These are phyloP conservation scores for Blastobotrys indianensis DNA, from an alignment of 1,139 yeast species.

Conservation along the genomic window DNA sequence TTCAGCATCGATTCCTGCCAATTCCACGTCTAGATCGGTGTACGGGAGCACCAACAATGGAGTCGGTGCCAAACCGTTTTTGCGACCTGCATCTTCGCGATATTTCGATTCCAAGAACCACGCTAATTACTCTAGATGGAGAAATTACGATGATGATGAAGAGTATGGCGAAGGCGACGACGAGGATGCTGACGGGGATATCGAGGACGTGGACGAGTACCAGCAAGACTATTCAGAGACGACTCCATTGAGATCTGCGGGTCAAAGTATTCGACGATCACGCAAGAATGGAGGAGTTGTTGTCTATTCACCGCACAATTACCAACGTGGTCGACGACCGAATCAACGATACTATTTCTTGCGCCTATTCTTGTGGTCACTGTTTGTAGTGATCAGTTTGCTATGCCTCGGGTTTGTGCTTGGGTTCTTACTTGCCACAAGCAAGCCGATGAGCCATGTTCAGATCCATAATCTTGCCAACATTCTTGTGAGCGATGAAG, in stretches of 20 bases:
- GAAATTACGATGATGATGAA: constrained; percentile 22
- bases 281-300: constrained; percentile 23
- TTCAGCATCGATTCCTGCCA: too few relatives aligned
- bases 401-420: constrained; percentile 59
- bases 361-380: constrained; percentile 29
- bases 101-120: constrained; percentile 9
- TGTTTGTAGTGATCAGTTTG: constrained; percentile 25
- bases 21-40: too few relatives aligned
- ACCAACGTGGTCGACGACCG: constrained; percentile 21
- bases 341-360: constrained; percentile 23
- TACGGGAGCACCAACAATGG: too few relatives aligned
- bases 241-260: constrained; percentile 28
- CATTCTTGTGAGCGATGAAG: constrained; percentile 77
- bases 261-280: constrained; percentile 19
- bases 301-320: constrained; percentile 33
- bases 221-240: constrained; percentile 24
- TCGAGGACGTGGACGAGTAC: constrained; percentile 31
- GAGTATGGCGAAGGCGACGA: constrained; percentile 27
- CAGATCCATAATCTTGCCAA: constrained; percentile 56
- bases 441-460: constrained; percentile 72
- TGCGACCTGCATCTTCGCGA: constrained; percentile 13
- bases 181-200: constrained; percentile 23
- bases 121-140: constrained; percentile 10
- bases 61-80: constrained; percentile 4
- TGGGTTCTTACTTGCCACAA: constrained; percentile 82